These are phyloP conservation scores for Trichosporon coremiiforme DNA, from an alignment of 1,284 basidiomycete genomes.

Conservation along the genomic window DNA sequence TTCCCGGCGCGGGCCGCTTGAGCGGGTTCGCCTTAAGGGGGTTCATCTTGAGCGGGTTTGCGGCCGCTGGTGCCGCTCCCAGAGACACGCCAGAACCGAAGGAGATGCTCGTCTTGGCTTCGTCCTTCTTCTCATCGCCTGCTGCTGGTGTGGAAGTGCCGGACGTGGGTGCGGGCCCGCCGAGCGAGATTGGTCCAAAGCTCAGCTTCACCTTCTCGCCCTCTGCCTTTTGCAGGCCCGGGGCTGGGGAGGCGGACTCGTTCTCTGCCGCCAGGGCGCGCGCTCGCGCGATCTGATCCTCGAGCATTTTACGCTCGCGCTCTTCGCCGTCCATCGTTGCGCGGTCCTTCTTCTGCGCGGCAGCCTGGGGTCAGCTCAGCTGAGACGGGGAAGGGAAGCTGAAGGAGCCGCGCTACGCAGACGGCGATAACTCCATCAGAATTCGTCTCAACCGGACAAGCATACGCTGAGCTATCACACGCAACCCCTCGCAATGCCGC, in stretches of 20 bases:
- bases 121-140: conserved; percentile 17
- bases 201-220: conserved; percentile 58
- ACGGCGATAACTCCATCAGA: too few species aligned
- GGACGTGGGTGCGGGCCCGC: background rate
- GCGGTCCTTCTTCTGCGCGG: conserved; percentile 87
- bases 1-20: conserved; percentile 60
- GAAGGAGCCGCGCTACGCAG: background rate
- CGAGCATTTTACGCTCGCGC: conserved; percentile 82
- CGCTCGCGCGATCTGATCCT: conserved; percentile 93
- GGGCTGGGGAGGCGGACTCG: conserved; percentile 43
- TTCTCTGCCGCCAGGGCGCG: conserved; percentile 43
- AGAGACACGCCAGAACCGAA: conserved; percentile 22
- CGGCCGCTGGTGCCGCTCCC: background rate
- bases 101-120: conserved; percentile 24
- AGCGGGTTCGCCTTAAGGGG: conserved; percentile 48
- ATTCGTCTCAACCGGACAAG: too few species aligned
- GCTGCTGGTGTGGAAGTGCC: conserved; percentile 23
- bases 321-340: conserved; percentile 91
- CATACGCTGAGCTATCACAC: too few species aligned
- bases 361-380: conserved; percentile 63
- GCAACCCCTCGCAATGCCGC: too few species aligned
- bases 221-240: conserved; percentile 68
- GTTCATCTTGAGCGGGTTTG: conserved; percentile 32
- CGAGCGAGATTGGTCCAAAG: conserved; percentile 45
- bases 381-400: too few species aligned